phyloP scores from a whole-genome alignment of 2,329 filamentous ascomycete species.

The Claviceps digitariae region DNA sequence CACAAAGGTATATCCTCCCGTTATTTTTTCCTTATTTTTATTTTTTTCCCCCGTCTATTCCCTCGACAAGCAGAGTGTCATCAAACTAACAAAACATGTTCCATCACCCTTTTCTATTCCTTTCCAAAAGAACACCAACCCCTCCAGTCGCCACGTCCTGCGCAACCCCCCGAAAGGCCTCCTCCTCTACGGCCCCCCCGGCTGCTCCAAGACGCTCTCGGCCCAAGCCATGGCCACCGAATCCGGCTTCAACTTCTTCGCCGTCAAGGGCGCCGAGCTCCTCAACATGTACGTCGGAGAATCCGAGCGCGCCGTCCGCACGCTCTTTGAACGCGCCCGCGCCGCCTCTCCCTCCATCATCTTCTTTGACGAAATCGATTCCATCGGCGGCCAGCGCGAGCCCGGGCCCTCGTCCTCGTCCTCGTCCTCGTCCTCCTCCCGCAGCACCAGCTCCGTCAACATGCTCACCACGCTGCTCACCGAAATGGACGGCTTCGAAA shows the following conservation, averaged over 20 bases:
- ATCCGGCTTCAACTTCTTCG: slow-evolving; percentile 83
- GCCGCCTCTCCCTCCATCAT: slow-evolving; percentile 85
- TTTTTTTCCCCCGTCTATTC: too few relatives aligned
- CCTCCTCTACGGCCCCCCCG: slow-evolving; percentile 81
- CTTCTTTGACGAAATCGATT: slow-evolving; percentile 95
- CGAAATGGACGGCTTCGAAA: slow-evolving; percentile 92
- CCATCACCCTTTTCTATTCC: too few relatives aligned
- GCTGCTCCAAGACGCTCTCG: slow-evolving; percentile 87
- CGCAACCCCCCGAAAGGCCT: slow-evolving; percentile 62
- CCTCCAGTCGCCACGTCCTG: slow-evolving; percentile 22
- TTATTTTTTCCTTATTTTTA: too few relatives aligned
- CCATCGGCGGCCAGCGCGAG: slow-evolving; percentile 48
- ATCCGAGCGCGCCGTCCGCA: slow-evolving; percentile 72
- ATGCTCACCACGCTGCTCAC: slow-evolving; percentile 81
- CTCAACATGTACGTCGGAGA: slow-evolving; percentile 97
- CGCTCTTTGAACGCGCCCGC: slow-evolving; percentile 73
- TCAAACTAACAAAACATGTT: background rate
- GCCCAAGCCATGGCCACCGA: slow-evolving; percentile 87
- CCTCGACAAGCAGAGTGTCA: background rate
- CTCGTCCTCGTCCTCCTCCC: slow-evolving; percentile 16
- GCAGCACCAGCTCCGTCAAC: slow-evolving; percentile 48
- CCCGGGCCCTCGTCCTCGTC: slow-evolving; percentile 25
- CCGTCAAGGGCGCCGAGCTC: slow-evolving; percentile 85
- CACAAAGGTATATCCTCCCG: slow-evolving; percentile 14
- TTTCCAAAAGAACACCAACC: slow-evolving; percentile 14